phyloP scores from a whole-genome alignment of 2,329 filamentous ascomycete genomes.

The Phialophora expanda region DNA sequence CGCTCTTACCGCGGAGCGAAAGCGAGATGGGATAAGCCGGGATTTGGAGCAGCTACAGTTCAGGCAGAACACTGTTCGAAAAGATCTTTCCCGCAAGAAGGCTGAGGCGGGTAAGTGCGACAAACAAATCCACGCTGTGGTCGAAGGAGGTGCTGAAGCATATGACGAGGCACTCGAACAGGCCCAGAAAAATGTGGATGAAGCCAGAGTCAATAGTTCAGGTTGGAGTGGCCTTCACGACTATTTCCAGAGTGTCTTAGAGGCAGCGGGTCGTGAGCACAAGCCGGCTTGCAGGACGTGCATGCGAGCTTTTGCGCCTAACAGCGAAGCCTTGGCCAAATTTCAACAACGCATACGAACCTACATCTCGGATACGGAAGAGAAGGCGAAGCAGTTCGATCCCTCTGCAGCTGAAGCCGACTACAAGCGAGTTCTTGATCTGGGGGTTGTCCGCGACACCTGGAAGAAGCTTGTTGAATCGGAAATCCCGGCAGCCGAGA shows the following conservation, averaged over 20 bases:
- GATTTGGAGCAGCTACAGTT: constrained; percentile 79
- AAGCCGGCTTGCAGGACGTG: constrained; percentile 80
- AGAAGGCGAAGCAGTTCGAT: constrained; percentile 58
- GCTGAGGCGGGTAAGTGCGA: constrained; percentile 68
- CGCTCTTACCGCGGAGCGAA: constrained; percentile 64
- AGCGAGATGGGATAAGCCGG: constrained; percentile 71
- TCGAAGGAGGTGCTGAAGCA: constrained; percentile 57
- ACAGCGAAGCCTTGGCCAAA: constrained; percentile 63
- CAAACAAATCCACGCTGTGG: constrained; percentile 64
- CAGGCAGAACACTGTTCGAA: constrained; percentile 68
- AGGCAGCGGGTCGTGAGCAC: constrained; percentile 52
- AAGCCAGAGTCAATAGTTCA: constrained; percentile 66
- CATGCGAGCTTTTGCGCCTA: constrained; percentile 67
- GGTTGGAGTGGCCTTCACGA: constrained; percentile 70
- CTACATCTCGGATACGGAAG: constrained; percentile 58
- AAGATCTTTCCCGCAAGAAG: constrained; percentile 68
- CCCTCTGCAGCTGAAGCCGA: constrained; percentile 67
- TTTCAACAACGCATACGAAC: constrained; percentile 69
- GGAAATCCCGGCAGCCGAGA: constrained; percentile 72
- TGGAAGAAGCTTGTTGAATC: constrained; percentile 69
- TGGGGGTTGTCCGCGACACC: constrained; percentile 72
- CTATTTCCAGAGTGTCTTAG: constrained; percentile 73
- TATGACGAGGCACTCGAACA: constrained; percentile 60
- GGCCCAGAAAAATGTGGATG: constrained; percentile 58
- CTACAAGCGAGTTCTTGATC: constrained; percentile 66